phyloP scores from a whole-genome alignment of 768 basidiomycete genomes.

The Macrolepiota dolichaula region DNA sequence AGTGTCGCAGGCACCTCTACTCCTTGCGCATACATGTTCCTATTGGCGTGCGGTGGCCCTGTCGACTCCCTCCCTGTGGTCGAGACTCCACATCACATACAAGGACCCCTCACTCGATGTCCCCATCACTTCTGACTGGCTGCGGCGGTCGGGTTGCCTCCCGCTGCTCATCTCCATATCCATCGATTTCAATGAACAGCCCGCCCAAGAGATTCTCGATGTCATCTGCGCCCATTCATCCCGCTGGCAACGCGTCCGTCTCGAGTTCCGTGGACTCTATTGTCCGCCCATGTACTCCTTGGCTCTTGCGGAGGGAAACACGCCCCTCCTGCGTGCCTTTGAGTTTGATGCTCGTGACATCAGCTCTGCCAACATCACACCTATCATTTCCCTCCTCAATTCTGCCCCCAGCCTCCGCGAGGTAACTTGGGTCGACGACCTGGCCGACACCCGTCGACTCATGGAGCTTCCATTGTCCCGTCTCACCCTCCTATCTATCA shows the following conservation, averaged over 20 bases:
- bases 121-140: conserved; percentile 21
- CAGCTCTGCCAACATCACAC: conserved; percentile 26
- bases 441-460: conserved; percentile 27
- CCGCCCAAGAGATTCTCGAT: conserved; percentile 28
- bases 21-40: conserved; percentile 25
- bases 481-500: conserved; percentile 25
- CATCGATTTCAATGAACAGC: conserved; percentile 29
- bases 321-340: conserved; percentile 25
- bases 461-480: conserved; percentile 26
- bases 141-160: conserved; percentile 23
- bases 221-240: conserved; percentile 23
- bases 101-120: conserved; percentile 25
- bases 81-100: conserved; percentile 28
- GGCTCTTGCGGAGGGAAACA: conserved; percentile 19
- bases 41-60: conserved; percentile 24
- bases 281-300: conserved; percentile 30
- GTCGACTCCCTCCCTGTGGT: conserved; percentile 26
- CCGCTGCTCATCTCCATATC: conserved; percentile 26
- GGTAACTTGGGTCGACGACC: conserved; percentile 31
- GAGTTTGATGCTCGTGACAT: conserved; percentile 31
- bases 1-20: conserved; percentile 23
- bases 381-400: conserved; percentile 24
- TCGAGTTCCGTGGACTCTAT: conserved; percentile 29
- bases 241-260: conserved; percentile 28
- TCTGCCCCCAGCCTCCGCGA: conserved; percentile 25